Evolutionary conservation across 1,139 yeast species (phyloP), one percentile per base, ranked within the genome.

Genomic region (Torulaspora globosa): DNA sequence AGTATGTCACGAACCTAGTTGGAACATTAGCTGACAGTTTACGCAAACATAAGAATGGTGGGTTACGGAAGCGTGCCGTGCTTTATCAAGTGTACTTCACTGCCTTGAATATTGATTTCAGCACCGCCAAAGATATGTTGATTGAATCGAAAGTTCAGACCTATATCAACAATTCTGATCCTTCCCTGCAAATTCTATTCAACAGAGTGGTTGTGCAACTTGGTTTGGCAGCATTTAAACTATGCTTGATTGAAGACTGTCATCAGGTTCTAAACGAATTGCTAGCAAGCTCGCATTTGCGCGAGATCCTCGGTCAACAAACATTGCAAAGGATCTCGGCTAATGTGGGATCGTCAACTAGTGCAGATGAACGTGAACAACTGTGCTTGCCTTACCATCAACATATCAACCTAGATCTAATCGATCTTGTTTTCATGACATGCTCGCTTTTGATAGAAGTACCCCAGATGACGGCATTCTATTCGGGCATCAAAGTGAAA

Each of bases 311-410:
- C 56, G 97, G 97, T 49, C 99, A 92, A 73, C 96, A 96, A 49
- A 52, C 63, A 34, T 78, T 82, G 62, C 84, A 79, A 65, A 79
- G 88, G 66, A 64, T 63, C 41, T 57, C 69, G 37, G 75, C 78
- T 28, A 70, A 80, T 45, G 69, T 72, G 16, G 78, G 76, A 53
- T 44, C 53, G n/a, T 49, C 57, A 21, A 53, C 55, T 15, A 51
- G 49, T 29, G 52, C 56, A 30, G 58, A 58, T 28, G 57, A 62
- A 26, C 59, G 58, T 41, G 84, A 79, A 63, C 95, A 84, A 67
- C 84, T 90, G 66, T 78, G 89, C 67, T 76, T 92, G 65, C 99
- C 99, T 50, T 94, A 86, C 84, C 98, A 94, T 71, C 90, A 88
- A 84, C 99, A 94, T 72, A 89, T 94, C 68, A 94, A 94, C 70